Evolutionary conservation across 2,329 filamentous ascomycete genomes (phyloP), one percentile per base, ranked within the genome.

Genomic region (Fusarium coffeatum): DNA sequence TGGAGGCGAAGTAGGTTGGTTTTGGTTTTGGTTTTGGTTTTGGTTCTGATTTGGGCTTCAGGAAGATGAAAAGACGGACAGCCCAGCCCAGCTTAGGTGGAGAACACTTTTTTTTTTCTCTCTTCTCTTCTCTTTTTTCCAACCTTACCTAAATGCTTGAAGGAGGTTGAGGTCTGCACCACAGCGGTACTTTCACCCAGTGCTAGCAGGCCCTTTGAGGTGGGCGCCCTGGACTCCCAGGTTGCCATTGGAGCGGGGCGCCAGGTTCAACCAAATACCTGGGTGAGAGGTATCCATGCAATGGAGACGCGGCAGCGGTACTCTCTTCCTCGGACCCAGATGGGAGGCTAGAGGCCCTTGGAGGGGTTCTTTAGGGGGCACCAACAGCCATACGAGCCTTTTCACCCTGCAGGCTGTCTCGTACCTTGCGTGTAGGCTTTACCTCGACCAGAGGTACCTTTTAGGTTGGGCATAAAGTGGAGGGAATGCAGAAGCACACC

Each of bases 231-330:
- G 59, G 50, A 34, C 46, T 49, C 46, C 63, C 28, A 65, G 54
- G 62, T 66, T 65, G 30, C 62, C 56, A 65, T 65, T 51, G 46
- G 62, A 64, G 67, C 66, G 66, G 67, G 67, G 67, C 67, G 67
- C 66, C 62, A 67, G 67, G 66, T 69, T 64, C 51, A 63, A 69
- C 67, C 67, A 70, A 69, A 61, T 69, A 69, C 67, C 57, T 69
- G 67, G 67, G 67, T 67, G 55, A 55, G 28, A 70, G 62, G 67
- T 69, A 69, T 62, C 67, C 66, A 64, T 69, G 57, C 55, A 58
- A 64, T 59, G 67, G 61, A 62, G 66, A 70, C 67, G 62, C 62
- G 64, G 66, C 62, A 68, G 66, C 62, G 66, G 67, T 70, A 69
- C 67, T 70, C 67, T 54, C 62, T 53, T 49, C 47, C 66, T 55